Conservation (phyloP, 2,329 filamentous ascomycete species). For the Colletotrichum lindemuthianum region DNA sequence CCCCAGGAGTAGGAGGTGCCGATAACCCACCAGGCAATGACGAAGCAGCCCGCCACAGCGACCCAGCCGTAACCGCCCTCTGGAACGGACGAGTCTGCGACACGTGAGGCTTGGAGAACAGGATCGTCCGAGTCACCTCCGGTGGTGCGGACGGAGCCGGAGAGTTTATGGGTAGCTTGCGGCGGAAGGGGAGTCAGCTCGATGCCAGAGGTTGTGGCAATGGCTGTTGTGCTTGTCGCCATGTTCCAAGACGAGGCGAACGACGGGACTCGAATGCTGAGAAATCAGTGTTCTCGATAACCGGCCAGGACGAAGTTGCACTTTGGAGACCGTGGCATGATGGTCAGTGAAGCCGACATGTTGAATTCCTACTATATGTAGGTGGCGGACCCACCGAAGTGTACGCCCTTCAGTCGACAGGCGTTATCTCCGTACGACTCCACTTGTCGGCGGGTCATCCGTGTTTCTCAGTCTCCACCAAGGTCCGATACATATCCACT, state of each 20-base stretch:
- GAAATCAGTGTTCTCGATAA: no score
- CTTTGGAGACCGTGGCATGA: no score
- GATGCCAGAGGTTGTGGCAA: constrained; percentile 14
- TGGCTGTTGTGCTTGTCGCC: constrained; percentile 24
- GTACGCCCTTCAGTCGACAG: no score
- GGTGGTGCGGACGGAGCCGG: neutral
- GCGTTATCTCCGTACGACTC: no score
- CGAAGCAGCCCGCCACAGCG: constrained; percentile 59
- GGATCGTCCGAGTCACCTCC: constrained; percentile 19
- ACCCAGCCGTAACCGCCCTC: constrained; percentile 68
- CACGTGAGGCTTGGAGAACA: constrained; percentile 53
- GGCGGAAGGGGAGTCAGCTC: constrained; percentile 13
- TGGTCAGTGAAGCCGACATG: no score
- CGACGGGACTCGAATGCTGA: no score
- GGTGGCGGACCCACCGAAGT: no score
- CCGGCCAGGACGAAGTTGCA: no score
- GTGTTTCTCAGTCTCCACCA: no score
- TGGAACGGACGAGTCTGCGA: constrained; percentile 57
- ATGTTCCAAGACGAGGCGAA: neutral
- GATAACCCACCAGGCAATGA: constrained; percentile 66
- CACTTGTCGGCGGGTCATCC: no score
- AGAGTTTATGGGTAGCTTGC: neutral
- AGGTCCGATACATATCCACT: no score
- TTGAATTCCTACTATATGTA: no score
- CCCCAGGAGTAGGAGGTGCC: constrained; percentile 70